A percentile compares a stretch with the other conserved stretches of the same genome.
Evolutionary conservation across 2,329 filamentous ascomycete species (phyloP).

Genomic region (Amphichorda felina): DNA sequence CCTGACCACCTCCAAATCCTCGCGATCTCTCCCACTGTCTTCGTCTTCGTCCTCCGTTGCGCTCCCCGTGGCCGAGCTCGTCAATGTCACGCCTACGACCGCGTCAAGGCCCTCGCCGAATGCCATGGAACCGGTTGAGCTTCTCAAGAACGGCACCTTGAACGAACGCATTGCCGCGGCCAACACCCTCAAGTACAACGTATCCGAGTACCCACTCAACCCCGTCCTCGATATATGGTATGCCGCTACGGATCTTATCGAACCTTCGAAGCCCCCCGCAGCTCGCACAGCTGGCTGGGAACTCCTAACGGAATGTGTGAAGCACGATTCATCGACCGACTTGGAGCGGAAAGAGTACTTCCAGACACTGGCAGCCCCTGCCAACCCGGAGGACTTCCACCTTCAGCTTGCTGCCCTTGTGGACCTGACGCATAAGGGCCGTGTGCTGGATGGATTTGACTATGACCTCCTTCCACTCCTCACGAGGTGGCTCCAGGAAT

Average conservation of each 20-base stretch:
- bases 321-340: constrained; percentile 50
- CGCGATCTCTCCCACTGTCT: constrained; percentile 35
- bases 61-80: constrained; percentile 30
- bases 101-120: constrained; percentile 30
- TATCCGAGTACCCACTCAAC: constrained; percentile 47
- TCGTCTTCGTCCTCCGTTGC: constrained; percentile 23
- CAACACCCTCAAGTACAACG: constrained; percentile 39
- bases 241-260: constrained; percentile 52
- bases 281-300: constrained; percentile 52
- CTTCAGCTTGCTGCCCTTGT: constrained; percentile 52
- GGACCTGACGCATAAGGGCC: constrained; percentile 49
- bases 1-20: constrained; percentile 42
- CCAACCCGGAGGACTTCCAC: constrained; percentile 51
- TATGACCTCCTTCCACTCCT: constrained; percentile 54
- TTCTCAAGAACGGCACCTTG: constrained; percentile 38
- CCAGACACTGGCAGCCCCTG: constrained; percentile 43
- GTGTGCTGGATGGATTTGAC: constrained; percentile 53
- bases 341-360: constrained; percentile 57
- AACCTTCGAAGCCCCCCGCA: constrained; percentile 37
- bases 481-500: constrained; percentile 45
- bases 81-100: constrained; percentile 26
- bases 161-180: constrained; percentile 46
- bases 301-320: constrained; percentile 53
- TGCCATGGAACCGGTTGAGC: constrained; percentile 41
- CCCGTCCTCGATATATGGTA: constrained; percentile 54